These are phyloP conservation scores for Solanum ossicruentum DNA, from an alignment of 257 asterid species.

Conservation along the genomic window DNA sequence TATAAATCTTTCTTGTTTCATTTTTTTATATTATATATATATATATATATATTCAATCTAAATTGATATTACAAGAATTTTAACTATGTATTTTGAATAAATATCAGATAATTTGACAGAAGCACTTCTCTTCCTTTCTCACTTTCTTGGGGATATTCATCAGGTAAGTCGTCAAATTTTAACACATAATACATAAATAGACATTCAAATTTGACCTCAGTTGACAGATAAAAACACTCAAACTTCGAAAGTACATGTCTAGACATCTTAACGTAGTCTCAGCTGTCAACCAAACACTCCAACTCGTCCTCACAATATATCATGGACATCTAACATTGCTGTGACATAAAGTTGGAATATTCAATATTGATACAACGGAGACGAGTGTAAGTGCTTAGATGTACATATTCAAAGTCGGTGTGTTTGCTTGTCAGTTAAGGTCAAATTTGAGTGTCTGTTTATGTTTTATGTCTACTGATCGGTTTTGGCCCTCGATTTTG, in stretches of 20 bases:
- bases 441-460: background rate
- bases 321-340: too few relatives aligned
- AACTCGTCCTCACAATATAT: background rate
- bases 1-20: background rate
- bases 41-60: background rate
- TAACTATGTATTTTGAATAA: background rate
- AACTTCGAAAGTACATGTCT: too few relatives aligned
- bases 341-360: background rate
- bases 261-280: too few relatives aligned
- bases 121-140: conserved; percentile 74
- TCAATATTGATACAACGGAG: background rate
- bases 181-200: background rate
- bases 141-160: conserved; percentile 82
- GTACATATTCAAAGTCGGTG: background rate
- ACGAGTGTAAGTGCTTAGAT: background rate
- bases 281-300: too few relatives aligned
- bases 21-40: background rate
- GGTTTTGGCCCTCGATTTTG: background rate
- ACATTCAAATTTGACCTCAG: background rate
- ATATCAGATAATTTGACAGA: conserved; percentile 70
- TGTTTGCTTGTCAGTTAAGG: background rate
- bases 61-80: background rate
- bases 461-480: background rate
- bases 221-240: background rate
- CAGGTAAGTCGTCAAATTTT: conserved; percentile 28